Base-by-base conservation (phyloP, 345 rosid species). In the Populus pruinosa region DNA sequence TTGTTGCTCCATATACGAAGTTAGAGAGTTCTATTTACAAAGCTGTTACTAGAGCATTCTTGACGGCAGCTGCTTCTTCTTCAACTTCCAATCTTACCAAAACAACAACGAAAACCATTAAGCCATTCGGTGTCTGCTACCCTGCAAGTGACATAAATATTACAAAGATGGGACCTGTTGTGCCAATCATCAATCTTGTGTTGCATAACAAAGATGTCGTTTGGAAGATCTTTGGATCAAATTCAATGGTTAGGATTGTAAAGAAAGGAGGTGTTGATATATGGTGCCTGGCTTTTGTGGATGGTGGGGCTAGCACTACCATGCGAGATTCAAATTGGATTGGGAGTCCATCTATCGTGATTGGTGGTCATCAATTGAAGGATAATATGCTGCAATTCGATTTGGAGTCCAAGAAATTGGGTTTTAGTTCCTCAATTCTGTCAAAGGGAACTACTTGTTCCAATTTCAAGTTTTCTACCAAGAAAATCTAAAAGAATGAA, bases 1-100 rank as follows among this genome's bases (percentile, higher is more conserved):
- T 83, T 2, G 41, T 63, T 8, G 70, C 63, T 75, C 86, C 83
- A 23, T 86, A 79, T 69, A 86, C 86, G 0, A 62, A 72, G 8
- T 13, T 83, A 68, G 70, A 81, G 17, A 67, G 67, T 11, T 79
- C 81, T 6, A 81, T 86, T 0, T 86, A 81, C 83, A 79, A 79
- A 38, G 76, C 83, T 47, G 23, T 86, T 10, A 50, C 73, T 11
- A 20, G 18, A 33, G 77, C 59, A 0, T 82, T 75, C 23, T 62
- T 12, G 16, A 69, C 63, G 33, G 64, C 35, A 59, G 65, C 75
- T 23, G 21, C 27, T 25, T 25, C 56, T 2, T 53, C 10, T 20
- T 12, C 62, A 17, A 56, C 62, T 56, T 18, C 0, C 23, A 56
- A 56, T 56, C 62, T n/a, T 56, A n/a, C 23, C 5, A 56, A n/a